Percentiles rank a stretch among this genome's conserved stretches.
Conservation (phyloP, 768 basidiomycete genomes). For the Auricularia sp. region DNA sequence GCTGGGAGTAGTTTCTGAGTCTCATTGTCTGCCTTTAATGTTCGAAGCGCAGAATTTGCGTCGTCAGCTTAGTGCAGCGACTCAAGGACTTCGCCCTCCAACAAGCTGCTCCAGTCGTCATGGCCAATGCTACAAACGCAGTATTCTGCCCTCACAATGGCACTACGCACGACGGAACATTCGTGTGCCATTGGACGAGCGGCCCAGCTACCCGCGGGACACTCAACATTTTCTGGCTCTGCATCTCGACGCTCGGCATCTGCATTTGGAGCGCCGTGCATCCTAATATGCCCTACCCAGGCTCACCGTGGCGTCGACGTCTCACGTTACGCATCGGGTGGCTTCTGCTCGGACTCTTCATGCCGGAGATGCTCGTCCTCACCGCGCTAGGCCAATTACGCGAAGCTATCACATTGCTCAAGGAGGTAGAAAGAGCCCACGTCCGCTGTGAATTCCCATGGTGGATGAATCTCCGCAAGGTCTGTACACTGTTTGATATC, state of each 20-base stretch:
- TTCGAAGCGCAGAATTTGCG: too few species aligned
- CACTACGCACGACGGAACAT: neutral
- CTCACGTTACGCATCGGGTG: neutral
- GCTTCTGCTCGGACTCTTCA: slow-evolving; percentile 4
- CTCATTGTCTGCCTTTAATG: too few species aligned
- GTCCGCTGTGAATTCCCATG: too few species aligned
- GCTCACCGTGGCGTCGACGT: neutral
- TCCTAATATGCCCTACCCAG: slow-evolving; percentile 2
- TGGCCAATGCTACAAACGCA: slow-evolving; percentile 17
- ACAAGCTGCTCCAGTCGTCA: too few species aligned
- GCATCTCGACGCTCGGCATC: slow-evolving; percentile 8
- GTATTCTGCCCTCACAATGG: slow-evolving; percentile 57
- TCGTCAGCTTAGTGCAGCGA: too few species aligned
- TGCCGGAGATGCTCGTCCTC: slow-evolving; percentile 6
- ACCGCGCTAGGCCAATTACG: neutral
- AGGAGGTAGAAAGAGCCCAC: too few species aligned
- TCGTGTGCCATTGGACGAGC: neutral
- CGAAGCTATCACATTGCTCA: neutral
- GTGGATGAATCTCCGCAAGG: too few species aligned
- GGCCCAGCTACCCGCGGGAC: slow-evolving; percentile 5
- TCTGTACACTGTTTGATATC: too few species aligned
- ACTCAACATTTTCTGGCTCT: slow-evolving; percentile 7
- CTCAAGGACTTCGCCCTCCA: too few species aligned
- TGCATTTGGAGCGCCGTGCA: slow-evolving; percentile 11
- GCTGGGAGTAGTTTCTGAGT: too few species aligned